A percentile compares a stretch with the other conserved stretches of the same genome.
Conservation (phyloP, 164 flowering plant species). For the Kingdonia uniflora region DNA sequence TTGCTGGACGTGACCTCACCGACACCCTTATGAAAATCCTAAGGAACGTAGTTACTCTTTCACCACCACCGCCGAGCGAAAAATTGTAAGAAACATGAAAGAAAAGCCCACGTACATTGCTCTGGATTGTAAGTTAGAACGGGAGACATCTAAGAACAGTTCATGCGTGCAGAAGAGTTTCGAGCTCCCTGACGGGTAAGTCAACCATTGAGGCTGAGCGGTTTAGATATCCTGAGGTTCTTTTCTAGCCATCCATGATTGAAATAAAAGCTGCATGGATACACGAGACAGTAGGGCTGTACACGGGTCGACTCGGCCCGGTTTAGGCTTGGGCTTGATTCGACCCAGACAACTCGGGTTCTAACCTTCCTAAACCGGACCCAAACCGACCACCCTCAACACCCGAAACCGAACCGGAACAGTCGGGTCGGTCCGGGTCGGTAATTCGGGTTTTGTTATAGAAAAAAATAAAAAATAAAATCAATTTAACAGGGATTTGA, state of each 20-base stretch:
- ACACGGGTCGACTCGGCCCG: no score
- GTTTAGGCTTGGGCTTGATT: no score
- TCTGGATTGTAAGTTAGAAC: conserved; percentile 24
- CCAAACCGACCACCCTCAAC: no score
- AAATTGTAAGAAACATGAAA: conserved; percentile 46
- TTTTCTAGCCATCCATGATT: conserved; percentile 34
- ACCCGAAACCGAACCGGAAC: no score
- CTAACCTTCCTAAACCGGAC: no score
- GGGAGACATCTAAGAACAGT: conserved; percentile 22
- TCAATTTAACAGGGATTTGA: no score
- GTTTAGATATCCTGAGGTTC: conserved; percentile 31
- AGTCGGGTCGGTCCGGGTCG: no score
- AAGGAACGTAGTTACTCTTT: conserved; percentile 25
- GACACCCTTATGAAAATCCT: conserved; percentile 25
- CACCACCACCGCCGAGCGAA: conserved; percentile 28
- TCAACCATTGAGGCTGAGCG: conserved; percentile 31
- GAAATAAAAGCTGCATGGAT: conserved; percentile 33
- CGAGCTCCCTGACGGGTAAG: conserved; percentile 27
- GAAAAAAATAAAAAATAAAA: no score
- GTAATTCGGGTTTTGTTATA: no score
- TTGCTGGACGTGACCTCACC: conserved; percentile 26
- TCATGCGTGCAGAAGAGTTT: conserved; percentile 26
- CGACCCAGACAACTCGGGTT: no score
- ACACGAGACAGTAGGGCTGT: no score
- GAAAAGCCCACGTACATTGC: conserved; percentile 42